Conservation (phyloP, 163 green algal genomes). For the Trebouxia gelatinosa region DNA sequence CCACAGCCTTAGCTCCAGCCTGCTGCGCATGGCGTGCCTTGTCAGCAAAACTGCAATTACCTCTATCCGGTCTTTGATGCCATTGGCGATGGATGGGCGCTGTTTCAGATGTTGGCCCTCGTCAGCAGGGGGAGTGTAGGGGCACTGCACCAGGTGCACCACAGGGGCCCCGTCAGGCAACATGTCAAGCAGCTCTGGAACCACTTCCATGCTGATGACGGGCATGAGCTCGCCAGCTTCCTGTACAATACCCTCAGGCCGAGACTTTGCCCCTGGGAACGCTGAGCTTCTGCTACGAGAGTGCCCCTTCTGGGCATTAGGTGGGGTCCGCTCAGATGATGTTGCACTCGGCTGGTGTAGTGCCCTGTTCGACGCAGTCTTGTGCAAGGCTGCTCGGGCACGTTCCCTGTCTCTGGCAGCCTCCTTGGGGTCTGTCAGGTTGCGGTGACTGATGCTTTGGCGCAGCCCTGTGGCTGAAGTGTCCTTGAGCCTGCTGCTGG, state of each 20-base stretch:
- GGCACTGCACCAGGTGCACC: conserved; percentile 41
- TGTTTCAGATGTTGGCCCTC: conserved; percentile 48
- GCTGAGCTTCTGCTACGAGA: too few relatives aligned
- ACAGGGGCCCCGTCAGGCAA: conserved; percentile 33
- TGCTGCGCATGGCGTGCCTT: too few relatives aligned
- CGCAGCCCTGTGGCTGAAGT: neutral
- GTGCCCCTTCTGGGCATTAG: too few relatives aligned
- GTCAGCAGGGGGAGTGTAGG: conserved; percentile 40
- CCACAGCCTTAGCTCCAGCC: too few relatives aligned
- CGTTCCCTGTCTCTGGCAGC: neutral
- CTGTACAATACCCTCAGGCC: too few relatives aligned
- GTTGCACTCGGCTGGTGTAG: neutral
- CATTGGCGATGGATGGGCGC: neutral
- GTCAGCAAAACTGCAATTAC: too few relatives aligned
- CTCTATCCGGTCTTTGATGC: conserved; percentile 8
- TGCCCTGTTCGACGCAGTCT: neutral
- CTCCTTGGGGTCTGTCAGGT: neutral
- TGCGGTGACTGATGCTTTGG: neutral
- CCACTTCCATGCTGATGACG: conserved; percentile 24
- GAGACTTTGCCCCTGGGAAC: too few relatives aligned
- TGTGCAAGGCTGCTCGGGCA: neutral
- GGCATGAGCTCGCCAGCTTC: conserved; percentile 4
- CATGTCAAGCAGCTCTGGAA: conserved; percentile 15
- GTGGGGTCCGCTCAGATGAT: too few relatives aligned
- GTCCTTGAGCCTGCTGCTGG: neutral